Evolutionary conservation across 2,329 filamentous ascomycete genomes (phyloP).

Genomic region (Colletotrichum tabaci): DNA sequence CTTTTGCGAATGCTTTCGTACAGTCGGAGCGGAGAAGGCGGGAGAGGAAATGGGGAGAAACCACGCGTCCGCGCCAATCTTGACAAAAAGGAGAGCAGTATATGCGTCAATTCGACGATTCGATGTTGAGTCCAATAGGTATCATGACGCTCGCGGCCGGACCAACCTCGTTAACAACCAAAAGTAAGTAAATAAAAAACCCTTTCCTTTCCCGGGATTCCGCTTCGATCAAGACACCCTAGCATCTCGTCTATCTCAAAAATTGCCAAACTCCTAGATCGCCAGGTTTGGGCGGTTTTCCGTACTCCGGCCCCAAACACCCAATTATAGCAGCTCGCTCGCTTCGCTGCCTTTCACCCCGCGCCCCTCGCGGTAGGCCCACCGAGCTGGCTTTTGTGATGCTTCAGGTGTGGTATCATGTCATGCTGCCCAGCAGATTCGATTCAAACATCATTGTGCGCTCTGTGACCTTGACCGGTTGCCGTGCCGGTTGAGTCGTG

Average conservation of each 20-base stretch:
- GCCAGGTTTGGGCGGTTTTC: conserved; percentile 18
- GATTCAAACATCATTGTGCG: conserved; percentile 39
- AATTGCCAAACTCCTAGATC: conserved; percentile 41
- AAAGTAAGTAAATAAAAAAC: background rate
- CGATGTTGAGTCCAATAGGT: conserved; percentile 38
- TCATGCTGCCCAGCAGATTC: conserved; percentile 40
- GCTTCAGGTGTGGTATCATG: conserved; percentile 35
- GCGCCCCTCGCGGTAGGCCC: conserved; percentile 3
- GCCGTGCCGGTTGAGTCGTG: conserved; percentile 32
- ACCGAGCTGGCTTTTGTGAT: conserved; percentile 8
- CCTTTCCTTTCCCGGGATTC: conserved; percentile 26
- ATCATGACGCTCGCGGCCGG: conserved; percentile 41
- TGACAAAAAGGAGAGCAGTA: conserved; percentile 36
- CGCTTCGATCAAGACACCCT: conserved; percentile 22
- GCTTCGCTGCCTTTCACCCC: conserved; percentile 28
- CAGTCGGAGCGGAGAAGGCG: conserved; percentile 18
- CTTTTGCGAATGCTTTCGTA: conserved; percentile 28
- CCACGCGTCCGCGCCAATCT: conserved; percentile 20
- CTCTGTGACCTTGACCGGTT: conserved; percentile 43
- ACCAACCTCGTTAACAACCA: conserved; percentile 21
- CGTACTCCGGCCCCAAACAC: conserved; percentile 10
- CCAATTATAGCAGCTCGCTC: conserved; percentile 32
- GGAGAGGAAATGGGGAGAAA: background rate
- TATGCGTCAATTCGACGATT: conserved; percentile 40
- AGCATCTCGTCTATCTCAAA: conserved; percentile 40